Conservation (phyloP, 2,329 filamentous ascomycete genomes). For the Diaporthe aspalathi region DNA sequence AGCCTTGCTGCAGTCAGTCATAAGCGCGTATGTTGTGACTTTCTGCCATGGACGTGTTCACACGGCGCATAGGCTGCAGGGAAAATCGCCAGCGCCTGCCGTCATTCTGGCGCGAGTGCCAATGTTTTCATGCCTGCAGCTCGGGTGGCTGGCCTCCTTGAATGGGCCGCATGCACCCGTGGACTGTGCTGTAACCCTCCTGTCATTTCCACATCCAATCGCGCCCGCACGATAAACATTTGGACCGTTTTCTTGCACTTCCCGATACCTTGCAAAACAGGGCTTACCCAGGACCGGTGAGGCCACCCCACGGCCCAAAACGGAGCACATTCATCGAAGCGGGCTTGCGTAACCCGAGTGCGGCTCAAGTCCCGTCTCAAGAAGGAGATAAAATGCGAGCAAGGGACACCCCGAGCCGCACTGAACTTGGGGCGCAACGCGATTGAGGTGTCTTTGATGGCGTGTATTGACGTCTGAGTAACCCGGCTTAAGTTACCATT, state of each 20-base stretch:
- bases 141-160: background rate
- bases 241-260: background rate
- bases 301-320: background rate
- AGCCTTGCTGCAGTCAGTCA: background rate
- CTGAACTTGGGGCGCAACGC: background rate
- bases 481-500: background rate
- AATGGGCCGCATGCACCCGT: background rate
- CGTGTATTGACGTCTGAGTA: background rate
- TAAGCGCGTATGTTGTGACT: background rate
- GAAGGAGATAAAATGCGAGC: conserved; percentile 14
- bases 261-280: conserved; percentile 15
- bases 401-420: background rate
- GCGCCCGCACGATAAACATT: background rate
- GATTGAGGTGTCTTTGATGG: background rate
- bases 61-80: background rate
- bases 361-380: background rate
- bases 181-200: conserved; percentile 6
- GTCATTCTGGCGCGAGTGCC: background rate
- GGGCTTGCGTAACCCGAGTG: conserved; percentile 24
- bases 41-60: background rate
- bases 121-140: background rate
- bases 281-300: conserved; percentile 11
- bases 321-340: background rate
- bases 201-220: background rate
- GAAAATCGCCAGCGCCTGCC: background rate